Evolutionary conservation across 306 rosid species (phyloP).

Genomic region (Comarum palustre): DNA sequence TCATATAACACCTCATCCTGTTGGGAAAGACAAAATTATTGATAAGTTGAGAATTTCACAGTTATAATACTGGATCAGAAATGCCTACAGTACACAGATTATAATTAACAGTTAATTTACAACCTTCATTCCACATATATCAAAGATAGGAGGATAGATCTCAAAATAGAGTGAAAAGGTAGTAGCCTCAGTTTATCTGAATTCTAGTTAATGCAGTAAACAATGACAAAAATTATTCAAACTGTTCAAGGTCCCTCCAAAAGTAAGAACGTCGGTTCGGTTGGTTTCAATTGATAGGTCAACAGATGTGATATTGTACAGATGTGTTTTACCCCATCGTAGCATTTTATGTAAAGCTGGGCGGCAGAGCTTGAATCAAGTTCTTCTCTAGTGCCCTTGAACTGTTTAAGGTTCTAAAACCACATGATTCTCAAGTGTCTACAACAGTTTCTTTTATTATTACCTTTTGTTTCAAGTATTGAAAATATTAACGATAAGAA

Average conservation of each 20-base stretch:
- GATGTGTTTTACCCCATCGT: not conserved
- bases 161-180: not conserved
- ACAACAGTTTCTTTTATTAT: not conserved
- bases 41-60: conserved; percentile 2
- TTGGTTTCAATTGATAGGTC: not conserved
- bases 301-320: not conserved
- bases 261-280: not conserved
- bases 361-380: not conserved
- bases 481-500: not conserved
- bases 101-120: not conserved
- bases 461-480: not conserved
- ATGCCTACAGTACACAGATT: conserved; percentile 13
- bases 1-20: conserved; percentile 87
- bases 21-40: conserved; percentile 22
- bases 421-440: not conserved
- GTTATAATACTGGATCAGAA: conserved; percentile 3
- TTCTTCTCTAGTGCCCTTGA: not conserved
- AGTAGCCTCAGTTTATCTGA: not conserved
- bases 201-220: not conserved
- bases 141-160: not conserved
- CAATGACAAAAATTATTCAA: not conserved
- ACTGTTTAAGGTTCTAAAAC: not conserved
- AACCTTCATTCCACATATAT: conserved; percentile 2
- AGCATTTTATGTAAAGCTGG: not conserved
- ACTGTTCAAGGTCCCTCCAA: not conserved